phyloP scores from a whole-genome alignment of 2,329 filamentous ascomycete species.

The Microsporum canis region DNA sequence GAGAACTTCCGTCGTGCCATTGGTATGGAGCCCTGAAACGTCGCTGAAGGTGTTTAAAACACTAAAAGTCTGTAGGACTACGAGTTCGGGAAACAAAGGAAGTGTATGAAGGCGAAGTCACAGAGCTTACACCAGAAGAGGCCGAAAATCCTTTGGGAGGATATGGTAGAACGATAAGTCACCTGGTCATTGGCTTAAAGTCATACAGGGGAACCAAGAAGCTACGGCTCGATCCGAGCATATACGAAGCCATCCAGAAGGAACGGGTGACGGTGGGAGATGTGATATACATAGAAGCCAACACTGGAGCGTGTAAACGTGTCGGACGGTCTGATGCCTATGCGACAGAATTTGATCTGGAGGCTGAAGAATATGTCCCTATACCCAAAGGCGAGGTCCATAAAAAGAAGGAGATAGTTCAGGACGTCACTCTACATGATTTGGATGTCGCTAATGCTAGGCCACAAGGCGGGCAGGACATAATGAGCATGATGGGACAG shows the following conservation, averaged over 20 bases:
- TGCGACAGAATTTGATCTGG: slow-evolving; percentile 94
- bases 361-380: slow-evolving; percentile 97
- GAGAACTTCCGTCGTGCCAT: slow-evolving; percentile 98
- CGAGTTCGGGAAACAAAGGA: slow-evolving; percentile 98
- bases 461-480: slow-evolving; percentile 94
- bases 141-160: slow-evolving; percentile 93
- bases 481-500: slow-evolving; percentile 99
- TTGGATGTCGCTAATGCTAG: slow-evolving; percentile 90
- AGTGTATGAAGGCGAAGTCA: slow-evolving; percentile 97
- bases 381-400: slow-evolving; percentile 98
- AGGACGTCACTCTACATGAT: slow-evolving; percentile 95
- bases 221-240: slow-evolving; percentile 88
- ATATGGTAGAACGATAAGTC: slow-evolving; percentile 95
- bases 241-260: slow-evolving; percentile 98
- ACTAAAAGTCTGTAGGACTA: slow-evolving; percentile 40
- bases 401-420: slow-evolving; percentile 99
- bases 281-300: slow-evolving; percentile 98
- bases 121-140: slow-evolving; percentile 93
- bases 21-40: slow-evolving; percentile 39
- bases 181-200: slow-evolving; percentile 86
- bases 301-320: slow-evolving; percentile 94
- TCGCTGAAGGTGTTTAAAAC: background rate
- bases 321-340: slow-evolving; percentile 94
- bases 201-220: slow-evolving; percentile 97
- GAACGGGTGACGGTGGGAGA: slow-evolving; percentile 92